Percentiles rank a stretch among this genome's conserved stretches.
Conservation (phyloP, 1,139 yeast species). For the Geotrichum cucujoidarum region DNA sequence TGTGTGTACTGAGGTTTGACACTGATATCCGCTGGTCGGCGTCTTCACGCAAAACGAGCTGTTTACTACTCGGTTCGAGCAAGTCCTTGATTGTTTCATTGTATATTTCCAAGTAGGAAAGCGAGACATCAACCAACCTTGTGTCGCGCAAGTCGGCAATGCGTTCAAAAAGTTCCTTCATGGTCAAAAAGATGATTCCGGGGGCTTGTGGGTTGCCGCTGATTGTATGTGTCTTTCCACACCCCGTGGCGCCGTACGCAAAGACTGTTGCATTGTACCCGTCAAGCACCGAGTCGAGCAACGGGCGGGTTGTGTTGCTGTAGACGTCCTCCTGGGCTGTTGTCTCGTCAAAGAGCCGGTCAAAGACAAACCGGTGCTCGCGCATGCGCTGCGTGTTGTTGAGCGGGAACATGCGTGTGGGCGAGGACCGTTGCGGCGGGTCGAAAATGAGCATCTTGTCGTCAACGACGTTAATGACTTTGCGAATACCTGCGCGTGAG, state of each 20-base stretch:
- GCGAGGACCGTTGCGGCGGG: constrained; percentile 63
- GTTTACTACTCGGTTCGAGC: constrained; percentile 49
- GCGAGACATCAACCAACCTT: constrained; percentile 53
- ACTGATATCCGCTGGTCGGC: constrained; percentile 63
- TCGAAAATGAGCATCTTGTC: constrained; percentile 86
- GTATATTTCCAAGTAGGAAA: constrained; percentile 81
- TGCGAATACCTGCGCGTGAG: constrained; percentile 49
- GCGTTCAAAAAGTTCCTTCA: constrained; percentile 64
- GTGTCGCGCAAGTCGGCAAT: constrained; percentile 55
- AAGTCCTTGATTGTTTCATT: constrained; percentile 84
- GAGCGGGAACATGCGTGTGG: constrained; percentile 1
- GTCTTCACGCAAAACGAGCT: constrained; percentile 66
- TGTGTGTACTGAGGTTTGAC: constrained; percentile 63
- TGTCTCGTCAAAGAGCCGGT: constrained; percentile 62
- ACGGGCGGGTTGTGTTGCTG: constrained; percentile 59
- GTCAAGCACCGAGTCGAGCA: constrained; percentile 68
- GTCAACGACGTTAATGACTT: constrained; percentile 77
- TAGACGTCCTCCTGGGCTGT: constrained; percentile 67
- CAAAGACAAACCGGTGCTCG: constrained; percentile 81
- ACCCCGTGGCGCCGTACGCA: constrained; percentile 97
- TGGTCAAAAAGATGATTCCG: constrained; percentile 74
- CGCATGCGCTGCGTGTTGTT: constrained; percentile 42
- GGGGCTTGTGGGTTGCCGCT: constrained; percentile 70
- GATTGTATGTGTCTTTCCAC: constrained; percentile 95
- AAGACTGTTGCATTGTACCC: constrained; percentile 90